Evolutionary conservation across 371 early-diverging fungal species (phyloP).

Genomic region (Dinochytrium kinnereticum): DNA sequence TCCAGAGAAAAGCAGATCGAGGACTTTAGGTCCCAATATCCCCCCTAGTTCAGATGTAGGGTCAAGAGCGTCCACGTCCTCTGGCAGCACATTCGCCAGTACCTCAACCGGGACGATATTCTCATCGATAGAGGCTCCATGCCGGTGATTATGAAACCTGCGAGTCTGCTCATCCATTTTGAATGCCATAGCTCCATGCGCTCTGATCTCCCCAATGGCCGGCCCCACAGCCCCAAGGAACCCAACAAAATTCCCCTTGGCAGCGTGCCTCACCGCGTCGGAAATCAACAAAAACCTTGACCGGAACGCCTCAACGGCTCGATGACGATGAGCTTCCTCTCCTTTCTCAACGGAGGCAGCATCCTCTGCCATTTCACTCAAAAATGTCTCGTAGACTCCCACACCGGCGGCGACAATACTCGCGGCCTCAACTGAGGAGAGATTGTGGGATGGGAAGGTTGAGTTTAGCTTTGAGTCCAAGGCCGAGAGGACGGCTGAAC

Average conservation of each 20-base stretch:
- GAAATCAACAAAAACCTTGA: conserved; percentile 25
- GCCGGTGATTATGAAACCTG: not conserved
- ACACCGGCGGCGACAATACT: conserved; percentile 18
- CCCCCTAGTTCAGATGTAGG: conserved; percentile 18
- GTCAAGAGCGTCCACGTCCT: conserved; percentile 17
- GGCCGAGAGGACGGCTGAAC: not conserved
- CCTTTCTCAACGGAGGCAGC: not conserved
- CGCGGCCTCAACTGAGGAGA: conserved; percentile 22
- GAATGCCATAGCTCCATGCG: conserved; percentile 27
- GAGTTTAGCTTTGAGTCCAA: conserved; percentile 12
- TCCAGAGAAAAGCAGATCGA: conserved; percentile 15
- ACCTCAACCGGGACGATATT: not conserved
- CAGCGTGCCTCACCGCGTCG: conserved; percentile 26
- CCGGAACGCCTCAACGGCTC: conserved; percentile 14
- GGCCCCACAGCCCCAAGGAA: conserved; percentile 17
- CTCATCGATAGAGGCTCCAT: not conserved
- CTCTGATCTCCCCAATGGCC: conserved; percentile 33
- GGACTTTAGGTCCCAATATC: conserved; percentile 17
- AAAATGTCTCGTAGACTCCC: conserved; percentile 14
- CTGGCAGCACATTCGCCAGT: not conserved
- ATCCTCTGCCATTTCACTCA: not conserved
- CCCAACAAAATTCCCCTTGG: conserved; percentile 14
- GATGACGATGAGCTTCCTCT: not conserved
- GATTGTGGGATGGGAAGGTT: conserved; percentile 18
- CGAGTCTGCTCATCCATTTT: not conserved